These are phyloP conservation scores for Cerioporus squamosus DNA, from an alignment of 1,284 basidiomycete genomes.

Conservation along the genomic window DNA sequence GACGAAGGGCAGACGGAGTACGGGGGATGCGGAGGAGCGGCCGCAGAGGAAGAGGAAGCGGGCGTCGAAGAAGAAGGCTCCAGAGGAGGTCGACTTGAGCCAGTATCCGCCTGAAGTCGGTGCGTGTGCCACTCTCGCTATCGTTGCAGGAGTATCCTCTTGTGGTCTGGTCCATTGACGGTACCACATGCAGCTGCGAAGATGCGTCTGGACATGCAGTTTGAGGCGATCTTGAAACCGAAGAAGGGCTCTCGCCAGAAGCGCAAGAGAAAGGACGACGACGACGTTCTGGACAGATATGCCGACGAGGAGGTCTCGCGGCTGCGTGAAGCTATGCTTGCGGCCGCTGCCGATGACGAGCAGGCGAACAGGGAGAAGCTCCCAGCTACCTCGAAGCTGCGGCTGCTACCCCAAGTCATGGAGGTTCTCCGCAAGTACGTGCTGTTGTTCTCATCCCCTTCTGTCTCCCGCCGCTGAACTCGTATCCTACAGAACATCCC, in stretches of 20 bases:
- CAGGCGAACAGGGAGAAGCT: constrained; percentile 80
- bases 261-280: constrained; percentile 77
- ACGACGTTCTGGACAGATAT: constrained; percentile 81
- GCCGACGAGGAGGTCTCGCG: constrained; percentile 92
- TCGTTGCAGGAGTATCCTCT: no score
- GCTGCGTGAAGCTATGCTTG: constrained; percentile 85
- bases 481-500: constrained; percentile 62
- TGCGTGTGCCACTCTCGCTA: constrained; percentile 34
- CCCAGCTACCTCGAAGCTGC: constrained; percentile 89
- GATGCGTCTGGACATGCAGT: constrained; percentile 67
- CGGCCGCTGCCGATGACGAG: constrained; percentile 86
- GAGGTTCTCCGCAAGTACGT: constrained; percentile 93
- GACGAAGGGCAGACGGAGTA: constrained; percentile 41
- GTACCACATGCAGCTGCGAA: constrained; percentile 52
- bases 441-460: not conserved
- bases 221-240: constrained; percentile 86
- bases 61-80: constrained; percentile 41
- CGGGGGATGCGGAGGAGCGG: constrained; percentile 42
- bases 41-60: constrained; percentile 50
- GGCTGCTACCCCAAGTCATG: constrained; percentile 87
- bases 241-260: constrained; percentile 67
- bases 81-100: constrained; percentile 58
- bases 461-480: not conserved
- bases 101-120: constrained; percentile 76
- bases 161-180: not conserved